phyloP scores from a whole-genome alignment of 805 yeast genomes.

The Jamesozyma rosinii region DNA sequence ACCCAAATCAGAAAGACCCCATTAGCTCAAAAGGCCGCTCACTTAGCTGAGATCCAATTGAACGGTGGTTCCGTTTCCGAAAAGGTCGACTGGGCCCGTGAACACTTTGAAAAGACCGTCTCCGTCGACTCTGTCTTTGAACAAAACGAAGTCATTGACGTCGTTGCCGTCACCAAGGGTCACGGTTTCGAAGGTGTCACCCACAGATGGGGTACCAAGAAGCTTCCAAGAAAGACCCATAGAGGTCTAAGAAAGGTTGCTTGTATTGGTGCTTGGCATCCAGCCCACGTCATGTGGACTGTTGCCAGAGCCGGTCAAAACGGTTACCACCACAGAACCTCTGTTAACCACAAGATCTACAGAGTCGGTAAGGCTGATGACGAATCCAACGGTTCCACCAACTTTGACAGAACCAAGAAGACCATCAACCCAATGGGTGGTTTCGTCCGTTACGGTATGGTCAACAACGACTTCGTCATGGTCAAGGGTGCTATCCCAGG shows the following conservation, averaged over 20 bases:
- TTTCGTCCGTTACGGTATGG: slow-evolving; percentile 97
- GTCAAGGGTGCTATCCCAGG: slow-evolving; percentile 99
- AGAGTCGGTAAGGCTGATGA: slow-evolving; percentile 96
- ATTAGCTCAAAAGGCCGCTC: slow-evolving; percentile 98
- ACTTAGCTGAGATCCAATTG: slow-evolving; percentile 97
- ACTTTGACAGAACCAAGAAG: slow-evolving; percentile 98
- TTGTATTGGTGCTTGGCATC: slow-evolving; percentile 99
- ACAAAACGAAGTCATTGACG: slow-evolving; percentile 98
- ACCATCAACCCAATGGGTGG: slow-evolving; percentile 99
- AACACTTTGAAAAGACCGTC: slow-evolving; percentile 98
- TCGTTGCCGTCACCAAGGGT: slow-evolving; percentile 99
- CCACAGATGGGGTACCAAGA: slow-evolving; percentile 99
- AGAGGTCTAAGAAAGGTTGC: slow-evolving; percentile 99
- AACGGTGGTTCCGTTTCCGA: slow-evolving; percentile 98
- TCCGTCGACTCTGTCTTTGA: slow-evolving; percentile 92
- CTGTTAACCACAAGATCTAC: slow-evolving; percentile 99
- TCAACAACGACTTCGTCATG: slow-evolving; percentile 95
- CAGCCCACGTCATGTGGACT: slow-evolving; percentile 98
- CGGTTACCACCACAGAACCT: slow-evolving; percentile 99
- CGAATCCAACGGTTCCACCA: slow-evolving; percentile 90
- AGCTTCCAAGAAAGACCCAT: slow-evolving; percentile 99
- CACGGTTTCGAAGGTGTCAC: slow-evolving; percentile 99
- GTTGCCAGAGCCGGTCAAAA: slow-evolving; percentile 99
- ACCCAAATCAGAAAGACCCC: slow-evolving; percentile 99
- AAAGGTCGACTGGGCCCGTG: slow-evolving; percentile 97